Evolutionary conservation across 208 protist genomes (phyloP), one percentile per base, ranked within the genome.

Genomic region (Acanthamoeba royreba): DNA sequence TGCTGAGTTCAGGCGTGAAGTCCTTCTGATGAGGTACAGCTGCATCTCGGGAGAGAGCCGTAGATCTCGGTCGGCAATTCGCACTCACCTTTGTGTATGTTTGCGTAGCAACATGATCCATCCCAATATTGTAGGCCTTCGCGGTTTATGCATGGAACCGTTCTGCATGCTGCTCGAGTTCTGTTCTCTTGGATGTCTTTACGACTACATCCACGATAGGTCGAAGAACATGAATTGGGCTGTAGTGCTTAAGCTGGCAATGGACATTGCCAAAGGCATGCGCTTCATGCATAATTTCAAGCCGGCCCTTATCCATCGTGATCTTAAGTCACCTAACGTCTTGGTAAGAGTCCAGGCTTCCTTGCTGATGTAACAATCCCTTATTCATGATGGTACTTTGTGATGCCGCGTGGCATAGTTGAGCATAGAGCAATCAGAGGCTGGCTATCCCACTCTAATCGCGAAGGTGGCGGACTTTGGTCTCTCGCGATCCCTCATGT

Each of bases 211-310:
- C 38, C 87, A 92, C 33, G 63, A 92, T 22, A 79, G 52, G 45
- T 33, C 42, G 31, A 3, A 2, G 17, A 11, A 61, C 45, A 33
- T 92, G 33, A 92, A 92, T 45, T 92, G 87, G 87, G 58, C 87
- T 0, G 87, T 92, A 11, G 42, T 92, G 1, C 15, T 92, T 0
- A 92, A 92, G 42, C 63, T 92, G 11, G 87, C 87, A n/a, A n/a
- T 33, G 55, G 87, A 92, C 63, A 92, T 92, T 1, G 87, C 87
- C 2, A 31, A 92, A 40, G 87, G 87, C 40, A 92, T 92, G 87
- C 87, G 87, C 58, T 92, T 92, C 87, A 92, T 92, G 87, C 87
- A 92, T 42, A 92, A 92, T 40, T 92, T 81, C 61, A n/a, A 79
- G n/a, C 87, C 87, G 25, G 5, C 87, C 17, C 87, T 92, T 43